phyloP scores from a whole-genome alignment of 2,329 filamentous ascomycete genomes.

The Anisogramma anomala region DNA sequence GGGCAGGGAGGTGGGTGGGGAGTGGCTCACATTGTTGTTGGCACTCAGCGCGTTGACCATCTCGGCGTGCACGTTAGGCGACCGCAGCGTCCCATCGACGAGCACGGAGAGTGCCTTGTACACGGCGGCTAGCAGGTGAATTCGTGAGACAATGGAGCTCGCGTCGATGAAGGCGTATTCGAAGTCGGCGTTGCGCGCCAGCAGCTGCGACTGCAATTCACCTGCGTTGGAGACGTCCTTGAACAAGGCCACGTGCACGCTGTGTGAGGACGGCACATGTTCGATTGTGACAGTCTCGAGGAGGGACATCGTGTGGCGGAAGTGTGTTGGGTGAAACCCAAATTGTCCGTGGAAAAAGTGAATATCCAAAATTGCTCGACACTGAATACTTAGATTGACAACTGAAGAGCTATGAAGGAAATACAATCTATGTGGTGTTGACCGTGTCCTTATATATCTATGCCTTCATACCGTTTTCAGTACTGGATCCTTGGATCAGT shows the following conservation, averaged over 20 bases:
- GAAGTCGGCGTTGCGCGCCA: constrained; percentile 73
- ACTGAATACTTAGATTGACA: too few species aligned
- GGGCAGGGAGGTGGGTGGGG: background rate
- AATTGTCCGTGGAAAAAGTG: too few species aligned
- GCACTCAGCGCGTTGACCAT: constrained; percentile 70
- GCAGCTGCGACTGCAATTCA: constrained; percentile 69
- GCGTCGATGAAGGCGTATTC: constrained; percentile 94
- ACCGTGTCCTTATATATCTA: too few species aligned
- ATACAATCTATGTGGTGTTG: too few species aligned
- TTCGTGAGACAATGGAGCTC: constrained; percentile 59
- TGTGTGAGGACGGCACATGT: constrained; percentile 57
- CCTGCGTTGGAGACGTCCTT: constrained; percentile 62
- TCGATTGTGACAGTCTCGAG: constrained; percentile 62
- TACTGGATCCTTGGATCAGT: too few species aligned
- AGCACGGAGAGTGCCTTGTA: constrained; percentile 65
- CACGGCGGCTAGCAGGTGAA: constrained; percentile 62
- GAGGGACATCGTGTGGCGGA: constrained; percentile 34
- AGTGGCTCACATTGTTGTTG: constrained; percentile 60
- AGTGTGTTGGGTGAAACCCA: too few species aligned
- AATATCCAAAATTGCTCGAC: too few species aligned
- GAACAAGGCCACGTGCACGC: constrained; percentile 66
- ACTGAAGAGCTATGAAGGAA: too few species aligned
- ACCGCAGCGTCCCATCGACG: constrained; percentile 52
- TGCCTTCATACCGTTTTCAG: too few species aligned
- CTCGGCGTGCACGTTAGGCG: constrained; percentile 80